A percentile compares a stretch with the other conserved stretches of the same genome.
Evolutionary conservation across 352 stramenopile species (phyloP).

Genomic region (Plasmopara halstedii): DNA sequence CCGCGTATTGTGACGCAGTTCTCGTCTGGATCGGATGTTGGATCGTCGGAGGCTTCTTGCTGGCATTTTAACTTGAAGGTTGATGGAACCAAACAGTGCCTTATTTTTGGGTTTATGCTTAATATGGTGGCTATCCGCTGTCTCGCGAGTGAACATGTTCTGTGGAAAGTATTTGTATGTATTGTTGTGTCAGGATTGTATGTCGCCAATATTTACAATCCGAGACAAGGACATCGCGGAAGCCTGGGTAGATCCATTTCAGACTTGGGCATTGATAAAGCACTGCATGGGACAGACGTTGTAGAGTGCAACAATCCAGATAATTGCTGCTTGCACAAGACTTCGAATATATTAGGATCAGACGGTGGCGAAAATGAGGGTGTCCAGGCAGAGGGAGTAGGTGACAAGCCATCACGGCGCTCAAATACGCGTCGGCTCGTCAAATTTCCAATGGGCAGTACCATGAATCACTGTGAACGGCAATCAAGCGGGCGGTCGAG

Average conservation of each 20-base stretch:
- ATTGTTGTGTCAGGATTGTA: conserved; percentile 40
- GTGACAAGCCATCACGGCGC: conserved; percentile 2
- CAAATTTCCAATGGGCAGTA: conserved; percentile 49
- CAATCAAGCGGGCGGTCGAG: conserved; percentile 36
- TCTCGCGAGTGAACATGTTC: conserved; percentile 53
- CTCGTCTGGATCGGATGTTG: conserved; percentile 11
- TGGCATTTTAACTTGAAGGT: conserved; percentile 52
- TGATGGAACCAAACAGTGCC: conserved; percentile 60
- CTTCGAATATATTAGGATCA: not conserved
- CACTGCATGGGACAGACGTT: conserved; percentile 22
- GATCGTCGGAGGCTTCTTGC: conserved; percentile 15
- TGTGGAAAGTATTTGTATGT: conserved; percentile 57
- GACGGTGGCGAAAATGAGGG: conserved; percentile 2
- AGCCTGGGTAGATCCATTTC: conserved; percentile 5
- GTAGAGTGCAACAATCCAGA: conserved; percentile 31
- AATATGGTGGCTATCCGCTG: conserved; percentile 70
- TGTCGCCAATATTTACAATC: conserved; percentile 50
- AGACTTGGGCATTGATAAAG: conserved; percentile 11
- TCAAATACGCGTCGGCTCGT: conserved; percentile 14
- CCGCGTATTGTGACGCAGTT: conserved; percentile 37
- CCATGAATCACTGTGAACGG: conserved; percentile 46
- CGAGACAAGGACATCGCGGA: conserved; percentile 5
- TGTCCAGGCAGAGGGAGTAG: conserved; percentile 1
- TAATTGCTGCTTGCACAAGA: conserved; percentile 53
- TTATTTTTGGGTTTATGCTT: conserved; percentile 70